These are phyloP conservation scores for Fusarium begoniae DNA, from an alignment of 2,329 filamentous ascomycete species.

Conservation along the genomic window DNA sequence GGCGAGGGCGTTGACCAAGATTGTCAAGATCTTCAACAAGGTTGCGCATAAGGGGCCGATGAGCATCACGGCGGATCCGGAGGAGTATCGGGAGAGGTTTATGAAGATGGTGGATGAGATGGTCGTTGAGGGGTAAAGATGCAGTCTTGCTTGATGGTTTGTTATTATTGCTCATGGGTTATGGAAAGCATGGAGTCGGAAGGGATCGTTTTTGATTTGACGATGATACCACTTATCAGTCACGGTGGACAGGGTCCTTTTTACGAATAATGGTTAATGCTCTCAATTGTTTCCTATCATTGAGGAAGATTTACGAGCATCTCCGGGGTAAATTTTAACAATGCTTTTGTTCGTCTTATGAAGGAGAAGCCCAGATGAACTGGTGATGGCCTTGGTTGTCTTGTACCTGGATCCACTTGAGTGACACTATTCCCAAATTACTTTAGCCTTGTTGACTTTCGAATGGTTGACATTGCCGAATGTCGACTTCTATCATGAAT, in stretches of 20 bases:
- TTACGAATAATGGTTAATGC: not conserved
- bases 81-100: conserved; percentile 70
- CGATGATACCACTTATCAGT: not conserved
- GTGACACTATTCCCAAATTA: not conserved
- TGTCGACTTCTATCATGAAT: accelerated
- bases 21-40: conserved; percentile 71
- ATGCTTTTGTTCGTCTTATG: no score
- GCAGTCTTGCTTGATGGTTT: not conserved
- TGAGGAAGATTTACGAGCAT: no score
- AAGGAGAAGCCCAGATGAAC: no score
- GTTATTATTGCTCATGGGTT: not conserved
- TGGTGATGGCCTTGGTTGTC: not conserved
- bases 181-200: not conserved
- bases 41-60: conserved; percentile 73
- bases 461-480: no score
- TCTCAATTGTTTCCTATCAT: not conserved
- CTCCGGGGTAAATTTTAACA: no score
- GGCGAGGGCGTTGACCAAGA: conserved; percentile 70
- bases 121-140: conserved; percentile 46
- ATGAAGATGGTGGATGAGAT: conserved; percentile 59
- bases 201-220: not conserved
- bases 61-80: conserved; percentile 76
- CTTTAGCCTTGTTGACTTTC: not conserved
- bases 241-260: no score
- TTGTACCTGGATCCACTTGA: not conserved